Conservation (phyloP, 2,329 filamentous ascomycete genomes). For the Plectosphaerella plurivora region DNA sequence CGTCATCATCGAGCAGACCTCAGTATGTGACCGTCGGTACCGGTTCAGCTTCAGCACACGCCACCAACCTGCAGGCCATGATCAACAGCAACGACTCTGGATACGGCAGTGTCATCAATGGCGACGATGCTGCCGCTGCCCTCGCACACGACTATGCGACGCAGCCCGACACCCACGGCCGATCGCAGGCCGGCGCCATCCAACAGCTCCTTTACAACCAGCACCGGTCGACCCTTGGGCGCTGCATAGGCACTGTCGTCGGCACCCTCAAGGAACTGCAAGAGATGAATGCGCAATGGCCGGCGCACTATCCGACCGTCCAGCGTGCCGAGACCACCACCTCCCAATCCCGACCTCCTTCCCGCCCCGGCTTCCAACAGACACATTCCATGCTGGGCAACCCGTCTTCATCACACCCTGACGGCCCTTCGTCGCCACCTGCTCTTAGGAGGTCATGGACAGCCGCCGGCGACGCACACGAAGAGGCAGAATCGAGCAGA, state of each 20-base stretch:
- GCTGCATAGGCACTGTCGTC: conserved; percentile 81
- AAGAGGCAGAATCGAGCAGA: conserved; percentile 67
- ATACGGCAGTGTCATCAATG: conserved; percentile 76
- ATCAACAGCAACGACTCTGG: conserved; percentile 79
- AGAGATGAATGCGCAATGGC: conserved; percentile 87
- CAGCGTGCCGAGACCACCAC: conserved; percentile 50
- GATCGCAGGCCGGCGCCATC: conserved; percentile 71
- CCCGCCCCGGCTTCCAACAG: conserved; percentile 60
- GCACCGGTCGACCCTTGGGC: conserved; percentile 80
- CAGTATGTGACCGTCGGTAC: conserved; percentile 86
- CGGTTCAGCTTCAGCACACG: conserved; percentile 77
- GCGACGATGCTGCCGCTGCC: conserved; percentile 39
- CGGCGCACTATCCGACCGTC: conserved; percentile 88
- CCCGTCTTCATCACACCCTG: conserved; percentile 27
- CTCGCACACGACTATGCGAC: conserved; percentile 23
- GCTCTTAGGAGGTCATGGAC: conserved; percentile 68
- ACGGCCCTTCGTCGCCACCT: conserved; percentile 39
- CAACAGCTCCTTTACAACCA: conserved; percentile 94
- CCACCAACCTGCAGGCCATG: conserved; percentile 72
- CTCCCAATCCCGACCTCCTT: conserved; percentile 37
- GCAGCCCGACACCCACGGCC: conserved; percentile 26
- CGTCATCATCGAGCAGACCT: conserved; percentile 34
- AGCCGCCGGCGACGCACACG: conserved; percentile 43
- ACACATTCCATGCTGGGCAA: conserved; percentile 57
- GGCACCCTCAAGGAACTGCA: conserved; percentile 80